Evolutionary conservation across 2,329 filamentous ascomycete genomes (phyloP), one percentile per base, ranked within the genome.

Genomic region (Aspergillus fischeri): DNA sequence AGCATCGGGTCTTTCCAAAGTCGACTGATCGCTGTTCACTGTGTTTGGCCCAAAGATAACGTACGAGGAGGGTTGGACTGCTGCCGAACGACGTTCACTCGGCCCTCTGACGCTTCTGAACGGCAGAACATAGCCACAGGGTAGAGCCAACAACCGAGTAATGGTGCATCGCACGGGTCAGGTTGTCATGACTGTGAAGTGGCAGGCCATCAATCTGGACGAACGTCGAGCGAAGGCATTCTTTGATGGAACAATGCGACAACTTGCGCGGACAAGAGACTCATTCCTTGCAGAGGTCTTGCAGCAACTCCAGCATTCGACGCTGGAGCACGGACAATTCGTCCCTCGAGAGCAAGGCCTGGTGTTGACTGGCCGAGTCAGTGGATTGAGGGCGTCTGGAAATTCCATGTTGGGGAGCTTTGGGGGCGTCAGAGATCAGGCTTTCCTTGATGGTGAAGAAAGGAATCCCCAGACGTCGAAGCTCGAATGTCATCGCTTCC

Each of bases 401-500:
- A 14, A 24, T n/a, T 11, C 25, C 49, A 7, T 47, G 8, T 27
- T 24, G 21, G 1, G n/a, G 28, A 9, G 38, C 7, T 9, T 17
- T 51, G 49, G 49, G 45, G 51, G 48, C 29, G 21, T 70, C 68
- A 5, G 65, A 62, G 20, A 83, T 70, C 35, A 81, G 64, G 10
- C 77, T 73, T 44, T 71, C 63, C 55, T 75, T 76, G 28, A 82
- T 80, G 5, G 79, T 81, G 65, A 86, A 87, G 67, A 87, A 87
- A 0, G 85, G 85, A 38, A 87, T 80, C 8, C 81, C 83, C 32
- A 88, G 68, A 7, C 71, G 74, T 56, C 82, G 82, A 49, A 89
- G 69, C 61, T 84, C 83, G 1, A 72, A 69, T 6, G 75, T 77
- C 71, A 87, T 83, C 14, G 81, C 80, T n/a, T 78, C 75, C 0